Evolutionary conservation across 2,329 filamentous ascomycete species (phyloP), one percentile per base, ranked within the genome.

Genomic region (Clathrospora elynae): DNA sequence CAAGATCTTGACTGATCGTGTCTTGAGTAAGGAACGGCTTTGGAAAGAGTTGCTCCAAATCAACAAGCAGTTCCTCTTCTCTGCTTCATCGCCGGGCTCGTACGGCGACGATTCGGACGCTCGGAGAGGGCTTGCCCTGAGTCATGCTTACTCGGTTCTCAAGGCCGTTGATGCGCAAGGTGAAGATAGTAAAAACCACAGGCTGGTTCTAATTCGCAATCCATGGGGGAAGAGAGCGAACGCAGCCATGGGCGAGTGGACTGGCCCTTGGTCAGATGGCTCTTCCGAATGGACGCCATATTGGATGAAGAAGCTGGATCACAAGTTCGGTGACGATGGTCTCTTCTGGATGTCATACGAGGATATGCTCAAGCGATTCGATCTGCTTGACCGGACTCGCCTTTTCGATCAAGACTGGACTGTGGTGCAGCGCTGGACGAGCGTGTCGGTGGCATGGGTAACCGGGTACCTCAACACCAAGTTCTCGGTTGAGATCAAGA

Each of bases 281-380:
- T 89, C 85, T 10, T 86, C 87, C 57, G 84, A 92, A 68, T 95
- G 89, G 89, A 92, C 86, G 1, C 76, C 86, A 0, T 85, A 90
- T 53, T 89, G 86, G 80, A 81, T 92, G 67, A 70, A 83, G 38
- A 83, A 85, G 53, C 76, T 92, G 1, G 75, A 78, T 26, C 86
- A 91, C 61, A 81, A 78, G 13, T 91, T 91, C 57, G 86, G 86
- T 20, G 85, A 89, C 53, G 87, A 91, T 56, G 87, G 87, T 5
- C 47, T 81, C 18, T 83, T 84, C 62, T 84, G 80, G 79, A 82
- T 83, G 48, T 77, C 75, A 1, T 84, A 81, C 52, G 70, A 78
- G 5, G 81, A 84, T 42, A 71, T 83, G 17, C 70, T 81, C 3
- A 75, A 73, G 42, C 76, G 79, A 32, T 83, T 81, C 49, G 74